These are phyloP conservation scores for Ceratobasidium theobromae DNA, from an alignment of 1,284 basidiomycete species.

Conservation along the genomic window DNA sequence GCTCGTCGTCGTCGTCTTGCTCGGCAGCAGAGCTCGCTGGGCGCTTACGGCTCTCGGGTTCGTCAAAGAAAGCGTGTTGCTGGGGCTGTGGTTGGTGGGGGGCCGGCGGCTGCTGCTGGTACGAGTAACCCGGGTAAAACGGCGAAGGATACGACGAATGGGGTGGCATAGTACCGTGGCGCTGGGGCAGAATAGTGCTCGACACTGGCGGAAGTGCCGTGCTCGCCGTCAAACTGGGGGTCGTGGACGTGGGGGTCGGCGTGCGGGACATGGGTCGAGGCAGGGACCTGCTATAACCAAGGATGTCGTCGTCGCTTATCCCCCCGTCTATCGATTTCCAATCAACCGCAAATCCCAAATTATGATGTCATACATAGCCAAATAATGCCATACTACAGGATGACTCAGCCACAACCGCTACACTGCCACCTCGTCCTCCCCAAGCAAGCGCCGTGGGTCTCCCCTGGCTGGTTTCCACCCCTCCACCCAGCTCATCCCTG, in stretches of 20 bases:
- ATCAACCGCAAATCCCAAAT: conserved; percentile 2
- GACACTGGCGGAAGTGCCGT: neutral
- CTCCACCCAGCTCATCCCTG: conserved; percentile 69
- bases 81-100: conserved; percentile 3
- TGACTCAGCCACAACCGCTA: neutral
- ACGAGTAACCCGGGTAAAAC: conserved; percentile 13
- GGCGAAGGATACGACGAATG: conserved; percentile 12
- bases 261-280: conserved; percentile 12
- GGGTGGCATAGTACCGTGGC: neutral
- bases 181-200: neutral
- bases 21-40: conserved; percentile 18
- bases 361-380: conserved; percentile 30
- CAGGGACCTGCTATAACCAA: neutral
- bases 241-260: conserved; percentile 23
- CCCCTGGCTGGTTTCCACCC: conserved; percentile 57
- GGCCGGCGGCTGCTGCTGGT: neutral
- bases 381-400: neutral
- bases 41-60: conserved; percentile 29
- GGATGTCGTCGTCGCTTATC: conserved; percentile 24
- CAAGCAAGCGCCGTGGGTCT: conserved; percentile 58
- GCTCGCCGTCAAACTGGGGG: neutral
- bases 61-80: neutral
- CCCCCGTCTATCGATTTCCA: conserved; percentile 9
- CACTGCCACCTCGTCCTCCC: neutral
- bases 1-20: conserved; percentile 25